Conservation (phyloP, 2,329 filamentous ascomycete genomes). For the Fusarium abutilonis region DNA sequence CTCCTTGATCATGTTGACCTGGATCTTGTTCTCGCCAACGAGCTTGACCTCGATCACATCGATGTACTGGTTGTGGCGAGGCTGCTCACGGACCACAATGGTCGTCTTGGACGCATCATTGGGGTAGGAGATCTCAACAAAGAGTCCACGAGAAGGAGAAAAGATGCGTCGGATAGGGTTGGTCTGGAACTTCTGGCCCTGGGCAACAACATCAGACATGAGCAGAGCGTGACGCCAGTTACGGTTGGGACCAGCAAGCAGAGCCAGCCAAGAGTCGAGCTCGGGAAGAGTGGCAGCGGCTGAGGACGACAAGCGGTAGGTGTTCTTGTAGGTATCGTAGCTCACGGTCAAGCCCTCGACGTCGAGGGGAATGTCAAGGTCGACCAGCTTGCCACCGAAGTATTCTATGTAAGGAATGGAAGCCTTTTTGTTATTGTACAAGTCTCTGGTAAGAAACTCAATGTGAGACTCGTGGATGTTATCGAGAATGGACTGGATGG, state of each 20-base stretch:
- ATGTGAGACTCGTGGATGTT: constrained; percentile 92
- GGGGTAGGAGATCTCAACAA: constrained; percentile 86
- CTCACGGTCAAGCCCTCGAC: constrained; percentile 87
- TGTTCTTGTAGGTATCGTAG: constrained; percentile 79
- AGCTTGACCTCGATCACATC: constrained; percentile 89
- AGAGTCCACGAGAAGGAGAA: constrained; percentile 83
- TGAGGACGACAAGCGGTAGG: constrained; percentile 82
- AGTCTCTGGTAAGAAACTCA: constrained; percentile 76
- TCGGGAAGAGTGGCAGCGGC: constrained; percentile 79
- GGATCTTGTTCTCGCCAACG: constrained; percentile 78
- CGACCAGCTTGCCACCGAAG: constrained; percentile 88
- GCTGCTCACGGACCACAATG: constrained; percentile 88
- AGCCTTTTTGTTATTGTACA: constrained; percentile 78
- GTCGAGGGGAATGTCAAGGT: constrained; percentile 76
- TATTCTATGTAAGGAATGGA: constrained; percentile 90
- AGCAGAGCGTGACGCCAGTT: constrained; percentile 97
- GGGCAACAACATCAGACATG: constrained; percentile 90
- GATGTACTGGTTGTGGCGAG: constrained; percentile 83
- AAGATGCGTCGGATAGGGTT: constrained; percentile 96
- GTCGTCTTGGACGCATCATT: constrained; percentile 84
- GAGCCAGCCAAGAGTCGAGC: constrained; percentile 83
- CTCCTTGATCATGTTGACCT: constrained; percentile 91
- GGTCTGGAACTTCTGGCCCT: constrained; percentile 96
- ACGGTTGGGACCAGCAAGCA: constrained; percentile 84
- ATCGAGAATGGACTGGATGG: constrained; percentile 93